A percentile compares a stretch with the other conserved stretches of the same genome.
phyloP scores from a whole-genome alignment of 192 early-diverging fungal species.

The Phlyctochytrium arcticum region DNA sequence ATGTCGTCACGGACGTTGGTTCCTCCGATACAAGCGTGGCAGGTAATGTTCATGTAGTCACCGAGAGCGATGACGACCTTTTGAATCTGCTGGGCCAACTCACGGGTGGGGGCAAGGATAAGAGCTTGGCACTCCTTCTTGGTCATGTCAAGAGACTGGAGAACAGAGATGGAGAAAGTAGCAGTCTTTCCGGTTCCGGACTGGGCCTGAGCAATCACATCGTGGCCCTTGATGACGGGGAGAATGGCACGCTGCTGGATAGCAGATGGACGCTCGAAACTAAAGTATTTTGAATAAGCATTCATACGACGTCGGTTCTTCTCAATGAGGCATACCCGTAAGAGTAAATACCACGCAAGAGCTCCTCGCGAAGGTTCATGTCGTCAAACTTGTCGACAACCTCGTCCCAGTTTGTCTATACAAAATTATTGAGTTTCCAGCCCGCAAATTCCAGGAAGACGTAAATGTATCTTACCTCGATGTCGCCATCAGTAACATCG shows the following conservation, averaged over 20 bases:
- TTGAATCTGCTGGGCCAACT: conserved; percentile 97
- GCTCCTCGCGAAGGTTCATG: conserved; percentile 85
- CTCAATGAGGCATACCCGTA: conserved; percentile 70
- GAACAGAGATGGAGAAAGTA: conserved; percentile 98
- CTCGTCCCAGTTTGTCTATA: conserved; percentile 90
- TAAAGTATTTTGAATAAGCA: too few relatives aligned
- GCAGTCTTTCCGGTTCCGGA: conserved; percentile 99
- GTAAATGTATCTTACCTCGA: conserved; percentile 41
- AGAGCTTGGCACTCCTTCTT: conserved; percentile 87
- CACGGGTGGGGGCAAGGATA: conserved; percentile 95
- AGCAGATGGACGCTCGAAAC: conserved; percentile 95
- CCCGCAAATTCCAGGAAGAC: too few relatives aligned
- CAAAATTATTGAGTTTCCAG: background rate
- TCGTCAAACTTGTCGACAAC: conserved; percentile 93
- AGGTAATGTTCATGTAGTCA: conserved; percentile 92
- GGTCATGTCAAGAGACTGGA: conserved; percentile 83
- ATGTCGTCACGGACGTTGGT: conserved; percentile 91
- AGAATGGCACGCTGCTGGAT: conserved; percentile 97
- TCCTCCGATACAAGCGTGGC: conserved; percentile 97
- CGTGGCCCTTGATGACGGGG: conserved; percentile 90
- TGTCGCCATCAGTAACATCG: conserved; percentile 39
- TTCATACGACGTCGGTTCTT: background rate
- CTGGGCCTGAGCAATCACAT: conserved; percentile 99
- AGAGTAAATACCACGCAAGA: conserved; percentile 96
- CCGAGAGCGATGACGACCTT: conserved; percentile 91